Base-by-base conservation (phyloP, 768 basidiomycete genomes). In the Collybia mongolica region DNA sequence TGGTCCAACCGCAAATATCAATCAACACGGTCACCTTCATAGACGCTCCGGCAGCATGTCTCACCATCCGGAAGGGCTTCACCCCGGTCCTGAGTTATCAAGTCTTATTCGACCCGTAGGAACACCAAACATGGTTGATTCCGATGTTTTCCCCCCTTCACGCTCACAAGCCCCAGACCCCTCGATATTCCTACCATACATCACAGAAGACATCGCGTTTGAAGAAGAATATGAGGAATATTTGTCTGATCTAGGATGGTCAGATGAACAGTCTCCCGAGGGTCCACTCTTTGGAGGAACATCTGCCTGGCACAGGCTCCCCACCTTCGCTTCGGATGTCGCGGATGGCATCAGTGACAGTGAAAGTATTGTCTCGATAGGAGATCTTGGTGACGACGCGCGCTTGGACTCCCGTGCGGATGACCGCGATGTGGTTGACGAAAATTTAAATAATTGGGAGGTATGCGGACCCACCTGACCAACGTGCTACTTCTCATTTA, bases 211-310 rank as follows among this genome's bases (percentile, higher is more conserved):
- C 58, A 88, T 92, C 52, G 93, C 93, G 0, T 95, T 94, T 57
- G 95, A 98, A 61, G 92, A 93, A 62, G 95, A 97, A 61, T 98
- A 97, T 61, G 95, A 98, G 65, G 94, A 96, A 61, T 93, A 96
- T 59, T 73, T 98, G 22, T 90, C 86, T n/a, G 92, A 92, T 61
- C 72, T 94, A 19, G 88, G 88, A 15, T 88, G 80, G 76, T 80
- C 84, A 3, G 85, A 87, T 47, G 80, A 82, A 41, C 74, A 79
- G 48, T 53, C 70, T 19, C 62, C 66, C 2, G 70, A 77, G 38
- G 75, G 74, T 19, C 72, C 73, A 29, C 63, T 71, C 43, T 70
- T 73, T 63, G 55, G 62, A 12, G 72, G 71, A 5, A 69, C 63
- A 39, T 84, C 82, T 19, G 92, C 94, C 12, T 96, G 95, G 95